Evolutionary conservation across 441 rosid genomes (phyloP).

Genomic region (Cnidoscolus chayamansa): DNA sequence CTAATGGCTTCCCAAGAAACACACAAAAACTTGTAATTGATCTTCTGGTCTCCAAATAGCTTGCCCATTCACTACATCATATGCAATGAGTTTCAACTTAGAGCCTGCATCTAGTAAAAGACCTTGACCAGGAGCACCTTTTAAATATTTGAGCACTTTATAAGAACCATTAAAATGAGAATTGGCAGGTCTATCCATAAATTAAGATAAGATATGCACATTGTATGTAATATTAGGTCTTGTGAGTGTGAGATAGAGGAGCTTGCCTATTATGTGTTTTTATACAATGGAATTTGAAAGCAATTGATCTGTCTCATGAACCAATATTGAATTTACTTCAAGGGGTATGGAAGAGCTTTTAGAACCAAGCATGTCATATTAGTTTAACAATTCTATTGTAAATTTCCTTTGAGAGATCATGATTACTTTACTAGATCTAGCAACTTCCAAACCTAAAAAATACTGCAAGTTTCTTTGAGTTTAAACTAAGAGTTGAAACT

Average conservation of each 20-base stretch:
- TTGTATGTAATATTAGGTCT: background rate
- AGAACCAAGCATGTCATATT: background rate
- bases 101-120: background rate
- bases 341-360: background rate
- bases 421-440: too few species aligned
- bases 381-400: background rate
- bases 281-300: background rate
- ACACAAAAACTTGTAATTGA: background rate
- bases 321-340: background rate
- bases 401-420: background rate
- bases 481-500: too few species aligned
- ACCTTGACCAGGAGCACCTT: background rate
- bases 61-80: background rate
- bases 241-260: background rate
- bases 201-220: too few species aligned
- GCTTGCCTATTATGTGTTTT: background rate
- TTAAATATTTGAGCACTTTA: background rate
- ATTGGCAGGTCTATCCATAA: background rate
- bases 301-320: background rate
- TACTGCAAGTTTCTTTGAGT: too few species aligned
- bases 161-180: background rate
- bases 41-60: conserved; percentile 10
- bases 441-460: too few species aligned
- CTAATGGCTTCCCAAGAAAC: background rate
- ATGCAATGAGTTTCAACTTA: background rate